These are phyloP conservation scores for Lasiodiplodia citricola DNA, from an alignment of 2,329 filamentous ascomycete genomes.

Conservation along the genomic window DNA sequence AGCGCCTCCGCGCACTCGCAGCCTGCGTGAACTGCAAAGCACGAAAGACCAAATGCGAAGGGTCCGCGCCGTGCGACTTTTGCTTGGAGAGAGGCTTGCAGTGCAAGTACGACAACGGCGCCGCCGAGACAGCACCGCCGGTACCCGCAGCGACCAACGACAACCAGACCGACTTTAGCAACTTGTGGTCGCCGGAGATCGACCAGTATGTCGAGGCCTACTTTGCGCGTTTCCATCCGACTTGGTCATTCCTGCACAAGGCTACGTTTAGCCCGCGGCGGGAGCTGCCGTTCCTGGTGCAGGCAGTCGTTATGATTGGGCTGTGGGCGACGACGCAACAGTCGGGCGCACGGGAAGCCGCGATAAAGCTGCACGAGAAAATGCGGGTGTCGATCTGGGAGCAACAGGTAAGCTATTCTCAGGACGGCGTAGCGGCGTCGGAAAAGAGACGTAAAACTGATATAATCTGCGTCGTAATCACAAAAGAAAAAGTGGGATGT, in stretches of 20 bases:
- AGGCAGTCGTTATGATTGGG: conserved; percentile 2
- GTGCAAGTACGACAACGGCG: background rate
- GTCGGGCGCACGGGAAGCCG: background rate
- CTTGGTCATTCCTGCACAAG: conserved; percentile 3
- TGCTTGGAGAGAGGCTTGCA: background rate
- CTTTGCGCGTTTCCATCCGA: background rate
- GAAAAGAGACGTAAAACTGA: too few relatives aligned
- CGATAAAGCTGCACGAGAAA: background rate
- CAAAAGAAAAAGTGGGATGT: background rate
- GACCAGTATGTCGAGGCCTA: background rate
- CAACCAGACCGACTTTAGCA: background rate
- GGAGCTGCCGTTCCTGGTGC: conserved; percentile 8
- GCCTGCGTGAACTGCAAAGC: background rate
- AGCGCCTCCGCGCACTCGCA: background rate
- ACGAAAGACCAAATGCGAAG: background rate
- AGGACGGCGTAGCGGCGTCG: too few relatives aligned
- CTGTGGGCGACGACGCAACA: background rate
- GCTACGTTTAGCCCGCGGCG: background rate
- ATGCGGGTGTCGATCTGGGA: background rate
- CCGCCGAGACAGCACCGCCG: too few relatives aligned
- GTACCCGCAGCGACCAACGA: background rate
- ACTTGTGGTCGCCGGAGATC: background rate
- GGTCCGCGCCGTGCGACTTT: background rate
- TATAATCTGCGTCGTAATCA: too few relatives aligned
- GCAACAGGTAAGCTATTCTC: background rate